Conservation (phyloP, 768 basidiomycete species). For the Suillus luteus region DNA sequence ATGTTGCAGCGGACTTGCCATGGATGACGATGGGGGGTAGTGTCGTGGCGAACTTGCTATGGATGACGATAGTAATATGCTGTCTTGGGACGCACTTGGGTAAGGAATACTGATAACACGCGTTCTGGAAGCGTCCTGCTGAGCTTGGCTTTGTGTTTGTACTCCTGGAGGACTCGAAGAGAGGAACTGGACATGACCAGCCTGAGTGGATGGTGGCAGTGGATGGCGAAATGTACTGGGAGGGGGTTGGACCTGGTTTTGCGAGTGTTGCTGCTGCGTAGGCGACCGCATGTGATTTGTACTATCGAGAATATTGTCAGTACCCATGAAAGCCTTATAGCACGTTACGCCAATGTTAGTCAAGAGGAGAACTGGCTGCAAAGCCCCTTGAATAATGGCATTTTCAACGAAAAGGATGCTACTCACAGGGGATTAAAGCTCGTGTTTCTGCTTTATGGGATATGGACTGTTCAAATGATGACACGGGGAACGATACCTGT, state of each 20-base stretch:
- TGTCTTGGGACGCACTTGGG: constrained; percentile 7
- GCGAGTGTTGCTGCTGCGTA: constrained; percentile 5
- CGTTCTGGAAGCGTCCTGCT: background rate
- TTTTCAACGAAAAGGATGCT: background rate
- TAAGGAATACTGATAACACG: background rate
- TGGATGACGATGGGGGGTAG: constrained; percentile 30
- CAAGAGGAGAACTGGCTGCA: background rate
- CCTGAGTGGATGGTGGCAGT: constrained; percentile 9
- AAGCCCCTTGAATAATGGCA: background rate
- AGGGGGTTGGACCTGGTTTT: constrained; percentile 4
- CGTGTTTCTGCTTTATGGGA: constrained; percentile 2
- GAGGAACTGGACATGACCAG: constrained; percentile 6
- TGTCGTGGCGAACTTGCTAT: constrained; percentile 26
- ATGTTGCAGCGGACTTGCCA: too few relatives aligned
- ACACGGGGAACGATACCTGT: background rate
- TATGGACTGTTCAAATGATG: background rate
- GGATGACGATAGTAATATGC: constrained; percentile 16
- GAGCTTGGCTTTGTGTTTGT: background rate
- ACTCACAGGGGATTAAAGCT: background rate
- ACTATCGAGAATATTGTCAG: background rate
- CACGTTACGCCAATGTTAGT: background rate
- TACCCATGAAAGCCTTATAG: background rate
- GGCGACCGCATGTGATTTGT: background rate
- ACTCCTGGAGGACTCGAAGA: background rate
- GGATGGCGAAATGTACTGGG: constrained; percentile 5